Evolutionary conservation across 768 basidiomycete species (phyloP), one percentile per base, ranked within the genome.

Genomic region (Gloeostereum incarnatum): DNA sequence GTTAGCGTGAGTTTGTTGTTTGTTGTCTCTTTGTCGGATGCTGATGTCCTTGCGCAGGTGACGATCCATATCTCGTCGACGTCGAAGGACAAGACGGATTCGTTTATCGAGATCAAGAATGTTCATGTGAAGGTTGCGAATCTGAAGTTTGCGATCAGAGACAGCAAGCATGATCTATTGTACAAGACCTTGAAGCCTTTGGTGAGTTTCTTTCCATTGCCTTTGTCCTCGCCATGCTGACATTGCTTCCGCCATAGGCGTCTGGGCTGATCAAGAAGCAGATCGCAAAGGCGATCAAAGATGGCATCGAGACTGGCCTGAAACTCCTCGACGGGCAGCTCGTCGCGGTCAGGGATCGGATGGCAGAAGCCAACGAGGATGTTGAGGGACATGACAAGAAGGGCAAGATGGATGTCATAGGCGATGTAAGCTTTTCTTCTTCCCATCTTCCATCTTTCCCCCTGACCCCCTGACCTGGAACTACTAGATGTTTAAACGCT

Each of bases 261-360:
- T 90, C 78, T 2, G 75, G 74, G 5, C 63, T 96, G 26, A 78
- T 99, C 50, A 93, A 92, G 72, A 73, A 67, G 48, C 82, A 75
- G 57, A 64, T 75, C 19, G 52, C 68, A 47, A 71, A 69, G 45
- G 71, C 68, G 3, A 51, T 75, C 17, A 46, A 72, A 54, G 81
- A 78, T 38, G 79, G 79, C 3, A 75, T 97, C 39, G 71, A 65
- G 31, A 87, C 86, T 11, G 89, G 79, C 1, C 62, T 97, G 44
- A 90, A 89, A 57, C 86, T 91, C 47, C 64, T 91, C 29, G 91
- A 97, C 50, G 84, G 82, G 11, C 89, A 93, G 62, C 74, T 98
- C 14, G 83, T 89, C 17, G 69, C 73, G n/a, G 88, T 97, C 31
- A 66, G 86, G n/a, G 81, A 88, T 43, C 66, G 75, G 25, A 78